Conservation (phyloP, 2,329 filamentous ascomycete species). For the Teratosphaeria zuluensis region DNA sequence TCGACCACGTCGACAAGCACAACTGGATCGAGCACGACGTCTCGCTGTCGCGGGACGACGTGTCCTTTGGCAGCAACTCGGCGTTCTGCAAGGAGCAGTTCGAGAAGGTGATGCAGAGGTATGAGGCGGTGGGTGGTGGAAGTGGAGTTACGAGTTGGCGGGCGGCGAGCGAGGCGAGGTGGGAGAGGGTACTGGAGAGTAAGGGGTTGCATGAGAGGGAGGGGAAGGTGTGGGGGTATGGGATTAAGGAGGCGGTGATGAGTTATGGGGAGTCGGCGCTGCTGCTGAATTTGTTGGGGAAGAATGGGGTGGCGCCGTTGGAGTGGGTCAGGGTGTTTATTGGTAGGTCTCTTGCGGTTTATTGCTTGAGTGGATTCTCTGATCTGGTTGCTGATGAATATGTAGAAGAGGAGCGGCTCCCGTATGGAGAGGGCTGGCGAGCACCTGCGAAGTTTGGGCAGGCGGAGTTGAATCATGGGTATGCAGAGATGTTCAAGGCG, state of each 20-base stretch:
- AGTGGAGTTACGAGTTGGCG: constrained; percentile 14
- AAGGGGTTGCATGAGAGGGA: constrained; percentile 11
- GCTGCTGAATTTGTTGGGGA: constrained; percentile 22
- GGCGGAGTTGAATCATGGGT: constrained; percentile 1
- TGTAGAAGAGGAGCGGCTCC: constrained; percentile 11
- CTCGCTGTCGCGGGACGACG: constrained; percentile 23
- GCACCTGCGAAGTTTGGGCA: not conserved
- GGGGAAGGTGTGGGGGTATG: constrained; percentile 16
- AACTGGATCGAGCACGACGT: constrained; percentile 28
- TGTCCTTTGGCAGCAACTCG: constrained; percentile 21
- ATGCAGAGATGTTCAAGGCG: constrained; percentile 1
- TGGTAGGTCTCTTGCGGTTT: constrained; percentile 11
- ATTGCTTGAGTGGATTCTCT: not conserved
- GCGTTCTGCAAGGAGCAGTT: constrained; percentile 23
- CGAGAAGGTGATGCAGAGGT: constrained; percentile 14
- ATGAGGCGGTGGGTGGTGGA: constrained; percentile 5
- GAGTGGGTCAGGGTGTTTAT: constrained; percentile 19
- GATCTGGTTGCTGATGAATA: not conserved
- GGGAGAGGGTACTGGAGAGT: constrained; percentile 16
- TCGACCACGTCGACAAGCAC: constrained; percentile 7
- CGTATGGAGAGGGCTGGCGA: constrained; percentile 24
- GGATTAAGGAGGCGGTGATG: constrained; percentile 21
- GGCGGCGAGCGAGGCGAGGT: constrained; percentile 15
- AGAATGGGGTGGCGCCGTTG: constrained; percentile 20
- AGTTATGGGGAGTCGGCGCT: constrained; percentile 26